Base-by-base conservation (phyloP, 2,329 filamentous ascomycete species). In the Fusarium zealandicum region DNA sequence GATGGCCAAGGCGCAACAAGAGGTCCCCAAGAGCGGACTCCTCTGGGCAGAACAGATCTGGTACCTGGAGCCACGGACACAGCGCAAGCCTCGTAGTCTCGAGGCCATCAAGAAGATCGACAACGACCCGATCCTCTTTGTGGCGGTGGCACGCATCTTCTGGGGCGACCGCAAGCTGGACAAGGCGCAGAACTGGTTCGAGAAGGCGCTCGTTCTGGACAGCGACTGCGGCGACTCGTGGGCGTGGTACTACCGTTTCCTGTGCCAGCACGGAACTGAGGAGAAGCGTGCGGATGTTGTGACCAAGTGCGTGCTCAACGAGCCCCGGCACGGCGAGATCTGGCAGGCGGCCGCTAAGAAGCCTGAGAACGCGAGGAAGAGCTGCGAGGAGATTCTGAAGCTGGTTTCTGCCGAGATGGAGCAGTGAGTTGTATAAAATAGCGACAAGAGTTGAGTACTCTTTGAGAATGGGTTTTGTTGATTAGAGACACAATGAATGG, bases 51-150 rank as follows among this genome's bases (percentile, higher is more conserved):
- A 99, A 77, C 91, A 91, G 62, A 98, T 99, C 72, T 96, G 93
- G 91, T 84, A 96, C 73, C 85, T 99, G 7, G 96, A 98, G 71
- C 79, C 90, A 25, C 88, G 95, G 43, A 96, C 95, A 30, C 92
- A 98, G 73, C 90, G 96, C 51, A 96, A 97, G 73, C 89, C 93
- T 4, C 86, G 93, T 55, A 90, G 90, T 50, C 80, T 98, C 38
- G 95, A 98, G 76, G 96, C 93, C 25, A 96, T 99, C 76, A 96
- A 96, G 77, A 96, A 96, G 74, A 91, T 96, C 6, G 95, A 98
- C 71, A 95, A 92, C 69, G 93, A 98, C 70, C 86, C 95, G 0
- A 82, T 88, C 16, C 81, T 99, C 4, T 96, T 98, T 70, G 89
- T 96, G 28, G 93, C 93, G 0, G 92, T 96, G 11, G 95, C 93